Evolutionary conservation across 129 eudicot genomes (phyloP).

Genomic region (Flaveria bidentis): DNA sequence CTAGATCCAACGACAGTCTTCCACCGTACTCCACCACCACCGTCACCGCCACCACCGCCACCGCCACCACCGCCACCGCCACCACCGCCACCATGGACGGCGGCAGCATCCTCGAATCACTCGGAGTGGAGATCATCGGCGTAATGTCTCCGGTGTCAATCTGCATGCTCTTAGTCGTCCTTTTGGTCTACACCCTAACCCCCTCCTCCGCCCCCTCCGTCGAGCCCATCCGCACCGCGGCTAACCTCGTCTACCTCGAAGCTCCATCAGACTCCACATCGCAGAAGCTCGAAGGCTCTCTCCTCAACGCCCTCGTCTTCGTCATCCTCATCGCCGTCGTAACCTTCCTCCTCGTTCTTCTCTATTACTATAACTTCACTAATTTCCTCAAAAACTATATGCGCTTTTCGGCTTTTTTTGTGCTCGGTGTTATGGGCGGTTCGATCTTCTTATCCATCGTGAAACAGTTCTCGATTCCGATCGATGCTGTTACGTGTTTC

Average conservation of each 20-base stretch:
- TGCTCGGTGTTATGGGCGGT: conserved; percentile 78
- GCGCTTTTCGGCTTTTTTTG: conserved; percentile 78
- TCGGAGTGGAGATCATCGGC: conserved; percentile 77
- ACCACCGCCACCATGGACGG: conserved; percentile 48
- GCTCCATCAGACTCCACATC: conserved; percentile 64
- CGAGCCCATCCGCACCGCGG: conserved; percentile 81
- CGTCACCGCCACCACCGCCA: too few species aligned
- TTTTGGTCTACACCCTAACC: conserved; percentile 69
- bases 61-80: background rate
- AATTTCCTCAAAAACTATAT: conserved; percentile 77
- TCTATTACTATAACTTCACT: conserved; percentile 84
- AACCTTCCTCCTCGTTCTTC: conserved; percentile 79
- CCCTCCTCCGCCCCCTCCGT: conserved; percentile 40
- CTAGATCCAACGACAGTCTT: conserved; percentile 1
- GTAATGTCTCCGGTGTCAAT: conserved; percentile 95
- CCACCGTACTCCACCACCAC: conserved; percentile 15
- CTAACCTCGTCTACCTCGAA: conserved; percentile 85
- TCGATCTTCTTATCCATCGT: conserved; percentile 56
- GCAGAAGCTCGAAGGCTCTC: conserved; percentile 75
- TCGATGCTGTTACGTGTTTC: conserved; percentile 59
- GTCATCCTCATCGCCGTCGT: conserved; percentile 68
- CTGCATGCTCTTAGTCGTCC: conserved; percentile 92
- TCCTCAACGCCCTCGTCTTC: conserved; percentile 81
- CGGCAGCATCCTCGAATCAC: conserved; percentile 65
- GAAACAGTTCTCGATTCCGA: conserved; percentile 50